Evolutionary conservation across 441 rosid genomes (phyloP).

Genomic region (Breynia disticha): DNA sequence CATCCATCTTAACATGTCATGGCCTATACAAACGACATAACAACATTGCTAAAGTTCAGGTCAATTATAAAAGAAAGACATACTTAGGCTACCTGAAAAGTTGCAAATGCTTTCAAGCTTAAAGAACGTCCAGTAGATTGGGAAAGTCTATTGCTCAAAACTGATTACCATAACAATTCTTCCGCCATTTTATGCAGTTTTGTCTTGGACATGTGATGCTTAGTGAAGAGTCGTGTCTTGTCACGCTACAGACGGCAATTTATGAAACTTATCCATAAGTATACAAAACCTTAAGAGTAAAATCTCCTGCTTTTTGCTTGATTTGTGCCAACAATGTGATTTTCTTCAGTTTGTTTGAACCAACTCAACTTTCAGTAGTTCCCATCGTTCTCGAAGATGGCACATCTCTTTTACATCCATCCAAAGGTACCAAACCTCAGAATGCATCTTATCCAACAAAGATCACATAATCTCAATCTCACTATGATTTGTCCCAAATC

Average conservation of each 20-base stretch:
- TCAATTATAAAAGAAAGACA: neutral
- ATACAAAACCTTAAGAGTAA: neutral
- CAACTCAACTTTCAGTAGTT: neutral
- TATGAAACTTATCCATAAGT: neutral
- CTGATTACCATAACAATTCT: neutral
- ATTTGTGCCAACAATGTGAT: neutral
- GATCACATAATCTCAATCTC: too few species aligned
- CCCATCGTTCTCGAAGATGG: neutral
- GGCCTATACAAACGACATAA: too few species aligned
- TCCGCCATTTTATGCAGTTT: slow-evolving; percentile 1
- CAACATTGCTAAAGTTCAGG: too few species aligned
- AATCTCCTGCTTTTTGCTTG: neutral
- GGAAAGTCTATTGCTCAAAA: neutral
- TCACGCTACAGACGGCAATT: neutral
- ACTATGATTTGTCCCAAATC: too few species aligned
- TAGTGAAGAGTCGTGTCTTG: neutral
- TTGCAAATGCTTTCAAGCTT: neutral
- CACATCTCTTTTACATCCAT: too few species aligned
- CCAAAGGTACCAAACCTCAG: too few species aligned
- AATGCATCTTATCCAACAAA: too few species aligned
- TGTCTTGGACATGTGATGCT: neutral
- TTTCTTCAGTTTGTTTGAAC: too few species aligned
- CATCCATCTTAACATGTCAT: too few species aligned
- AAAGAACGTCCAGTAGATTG: neutral
- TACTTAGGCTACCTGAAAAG: neutral